Base-by-base conservation (phyloP, 2,329 filamentous ascomycete species). In the Akanthomyces lecanii region DNA sequence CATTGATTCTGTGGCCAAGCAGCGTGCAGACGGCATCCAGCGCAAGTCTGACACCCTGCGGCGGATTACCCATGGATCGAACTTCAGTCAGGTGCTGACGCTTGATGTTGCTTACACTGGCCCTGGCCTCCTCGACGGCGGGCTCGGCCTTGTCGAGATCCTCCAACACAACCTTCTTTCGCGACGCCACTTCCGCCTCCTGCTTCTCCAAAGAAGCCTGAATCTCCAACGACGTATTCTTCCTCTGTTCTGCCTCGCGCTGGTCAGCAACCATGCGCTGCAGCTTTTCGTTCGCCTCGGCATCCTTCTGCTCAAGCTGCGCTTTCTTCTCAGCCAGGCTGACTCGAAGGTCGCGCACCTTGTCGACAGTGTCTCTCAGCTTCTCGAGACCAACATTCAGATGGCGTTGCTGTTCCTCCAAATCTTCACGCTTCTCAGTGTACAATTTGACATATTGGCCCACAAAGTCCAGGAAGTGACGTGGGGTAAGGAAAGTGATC, bases 71-170 rank as follows among this genome's bases (percentile, higher is more conserved):
- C 95, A 99, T 98, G 67, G 94, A 97, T 73, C 95, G 88, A 57
- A 99, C 94, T 86, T 99, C 95, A 14, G 93, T 97, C 67, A 99
- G 83, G 76, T 99, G 95, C 74, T 97, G 92, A 73, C 90, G 88
- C 81, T 98, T 99, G 81, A 99, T 99, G 81, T 96, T 97, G 80
- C 91, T 95, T 76, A 99, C 96, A 77, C 93, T 97, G 74, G 92
- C 91, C 79, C 95, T 91, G 55, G 95, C 95, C 76, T 96, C 92
- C 66, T 90, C 79, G 61, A 99, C 95, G 55, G 95, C 95, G 10
- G 95, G 95, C 73, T 98, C 94, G 16, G 95, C 95, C 72, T 87
- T 89, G 36, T 92, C 94, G 64, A 99, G 81, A 78, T 99, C 95
- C 69, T 87, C 84, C 69, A 96, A 78, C 42, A 98, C 96, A 63